A percentile compares a stretch with the other conserved stretches of the same genome.
These are phyloP conservation scores for Blakeslea trispora DNA, from an alignment of 371 early-diverging fungal species.

Conservation along the genomic window DNA sequence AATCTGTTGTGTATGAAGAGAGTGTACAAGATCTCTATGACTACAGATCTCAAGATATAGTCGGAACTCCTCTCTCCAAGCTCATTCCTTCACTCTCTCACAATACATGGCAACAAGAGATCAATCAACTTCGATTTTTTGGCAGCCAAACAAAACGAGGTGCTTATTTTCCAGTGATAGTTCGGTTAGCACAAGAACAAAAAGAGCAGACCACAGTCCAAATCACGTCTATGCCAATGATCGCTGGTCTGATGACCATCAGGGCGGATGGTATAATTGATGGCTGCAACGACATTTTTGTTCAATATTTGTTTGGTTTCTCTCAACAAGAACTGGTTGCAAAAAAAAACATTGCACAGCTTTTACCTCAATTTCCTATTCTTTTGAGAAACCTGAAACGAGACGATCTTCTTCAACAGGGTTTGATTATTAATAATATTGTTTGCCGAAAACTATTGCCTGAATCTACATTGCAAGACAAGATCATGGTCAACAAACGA, in stretches of 20 bases:
- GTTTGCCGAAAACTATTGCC: slow-evolving; percentile 37
- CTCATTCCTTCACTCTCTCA: slow-evolving; percentile 13
- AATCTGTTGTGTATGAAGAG: slow-evolving; percentile 42
- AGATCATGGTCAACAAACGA: slow-evolving; percentile 15
- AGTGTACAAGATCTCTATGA: slow-evolving; percentile 59
- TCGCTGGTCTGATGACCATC: slow-evolving; percentile 69
- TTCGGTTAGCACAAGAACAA: slow-evolving; percentile 27
- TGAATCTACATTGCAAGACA: slow-evolving; percentile 6
- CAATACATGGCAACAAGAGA: slow-evolving; percentile 24
- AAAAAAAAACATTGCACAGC: slow-evolving; percentile 45
- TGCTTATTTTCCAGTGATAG: slow-evolving; percentile 63
- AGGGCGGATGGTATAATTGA: slow-evolving; percentile 58
- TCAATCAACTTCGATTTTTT: slow-evolving; percentile 60
- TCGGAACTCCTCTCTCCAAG: slow-evolving; percentile 44
- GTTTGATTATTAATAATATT: slow-evolving; percentile 40
- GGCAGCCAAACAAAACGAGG: slow-evolving; percentile 59
- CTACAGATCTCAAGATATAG: slow-evolving; percentile 49
- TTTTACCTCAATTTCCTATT: slow-evolving; percentile 65
- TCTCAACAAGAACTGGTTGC: slow-evolving; percentile 55
- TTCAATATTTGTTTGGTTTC: slow-evolving; percentile 69
- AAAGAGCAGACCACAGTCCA: slow-evolving; percentile 35
- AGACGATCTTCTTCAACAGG: slow-evolving; percentile 38
- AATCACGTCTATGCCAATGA: slow-evolving; percentile 69
- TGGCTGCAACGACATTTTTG: slow-evolving; percentile 66
- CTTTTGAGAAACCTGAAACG: slow-evolving; percentile 45